Conservation (phyloP, 495 filamentous ascomycete genomes). For the Copromyces sp. region DNA sequence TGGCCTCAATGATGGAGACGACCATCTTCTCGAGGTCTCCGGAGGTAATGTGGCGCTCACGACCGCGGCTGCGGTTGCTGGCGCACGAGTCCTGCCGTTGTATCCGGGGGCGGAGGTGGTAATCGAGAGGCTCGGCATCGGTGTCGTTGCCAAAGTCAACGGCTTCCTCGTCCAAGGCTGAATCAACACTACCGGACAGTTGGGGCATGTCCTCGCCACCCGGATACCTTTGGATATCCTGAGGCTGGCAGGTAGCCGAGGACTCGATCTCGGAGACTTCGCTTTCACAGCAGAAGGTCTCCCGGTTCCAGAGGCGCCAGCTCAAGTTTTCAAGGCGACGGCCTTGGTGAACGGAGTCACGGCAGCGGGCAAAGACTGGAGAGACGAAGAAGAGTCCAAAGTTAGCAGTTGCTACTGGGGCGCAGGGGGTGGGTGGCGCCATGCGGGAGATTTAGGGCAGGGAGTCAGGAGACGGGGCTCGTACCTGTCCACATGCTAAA, state of each 20-base stretch:
- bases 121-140: constrained; percentile 43
- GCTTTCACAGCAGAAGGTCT: constrained; percentile 85
- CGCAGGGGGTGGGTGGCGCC: constrained; percentile 7
- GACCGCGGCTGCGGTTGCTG: constrained; percentile 53
- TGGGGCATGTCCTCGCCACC: constrained; percentile 54
- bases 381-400: constrained; percentile 10
- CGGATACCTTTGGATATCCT: constrained; percentile 32
- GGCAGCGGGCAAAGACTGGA: constrained; percentile 94
- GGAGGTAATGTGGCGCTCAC: constrained; percentile 85
- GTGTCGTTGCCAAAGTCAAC: constrained; percentile 44
- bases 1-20: constrained; percentile 69
- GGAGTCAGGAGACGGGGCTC: constrained; percentile 17
- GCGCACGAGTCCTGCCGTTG: constrained; percentile 44
- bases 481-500: constrained; percentile 98
- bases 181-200: constrained; percentile 88
- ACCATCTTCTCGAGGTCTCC: constrained; percentile 84
- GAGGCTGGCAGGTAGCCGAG: constrained; percentile 35
- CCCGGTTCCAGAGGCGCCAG: constrained; percentile 92
- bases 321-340: constrained; percentile 87
- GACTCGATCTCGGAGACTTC: constrained; percentile 24
- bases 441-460: constrained; percentile 8
- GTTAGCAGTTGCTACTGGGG: constrained; percentile 4
- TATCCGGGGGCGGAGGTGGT: constrained; percentile 48
- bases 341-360: constrained; percentile 88
- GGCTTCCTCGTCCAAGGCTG: constrained; percentile 65